A percentile compares a stretch with the other conserved stretches of the same genome.
These are phyloP conservation scores for Mallotus repandus DNA, from an alignment of 441 rosid species.

Conservation along the genomic window DNA sequence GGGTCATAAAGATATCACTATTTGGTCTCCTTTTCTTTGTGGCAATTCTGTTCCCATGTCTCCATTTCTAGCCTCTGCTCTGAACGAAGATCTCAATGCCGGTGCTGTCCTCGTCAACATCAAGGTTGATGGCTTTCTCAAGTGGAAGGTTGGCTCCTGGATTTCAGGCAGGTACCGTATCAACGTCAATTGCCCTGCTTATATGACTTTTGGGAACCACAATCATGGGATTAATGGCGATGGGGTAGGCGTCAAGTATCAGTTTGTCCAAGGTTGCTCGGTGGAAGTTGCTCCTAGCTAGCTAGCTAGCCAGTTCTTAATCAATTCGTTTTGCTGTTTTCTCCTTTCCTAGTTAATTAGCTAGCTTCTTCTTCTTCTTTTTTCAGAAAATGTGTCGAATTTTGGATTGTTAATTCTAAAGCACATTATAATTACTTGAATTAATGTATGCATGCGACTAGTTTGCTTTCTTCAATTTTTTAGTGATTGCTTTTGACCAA, in stretches of 20 bases:
- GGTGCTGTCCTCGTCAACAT: conserved; percentile 53
- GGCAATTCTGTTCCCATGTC: conserved; percentile 54
- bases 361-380: background rate
- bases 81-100: conserved; percentile 51
- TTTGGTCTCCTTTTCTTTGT: conserved; percentile 67
- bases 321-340: background rate
- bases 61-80: conserved; percentile 37
- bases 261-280: conserved; percentile 46
- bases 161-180: conserved; percentile 54
- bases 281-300: conserved; percentile 36
- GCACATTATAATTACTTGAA: background rate
- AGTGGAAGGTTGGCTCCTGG: conserved; percentile 78
- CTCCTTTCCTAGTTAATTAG: background rate
- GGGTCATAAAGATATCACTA: conserved; percentile 54
- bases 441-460: no score
- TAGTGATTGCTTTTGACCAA: background rate
- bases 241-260: conserved; percentile 48
- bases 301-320: background rate
- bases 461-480: no score
- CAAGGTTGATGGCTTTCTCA: conserved; percentile 57
- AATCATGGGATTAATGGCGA: conserved; percentile 19
- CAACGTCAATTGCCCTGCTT: conserved; percentile 59
- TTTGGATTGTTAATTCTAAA: background rate
- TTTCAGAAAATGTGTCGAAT: background rate
- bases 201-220: conserved; percentile 32